A percentile compares a stretch with the other conserved stretches of the same genome.
phyloP scores from a whole-genome alignment of 768 basidiomycete species.

The Suillus americanus region DNA sequence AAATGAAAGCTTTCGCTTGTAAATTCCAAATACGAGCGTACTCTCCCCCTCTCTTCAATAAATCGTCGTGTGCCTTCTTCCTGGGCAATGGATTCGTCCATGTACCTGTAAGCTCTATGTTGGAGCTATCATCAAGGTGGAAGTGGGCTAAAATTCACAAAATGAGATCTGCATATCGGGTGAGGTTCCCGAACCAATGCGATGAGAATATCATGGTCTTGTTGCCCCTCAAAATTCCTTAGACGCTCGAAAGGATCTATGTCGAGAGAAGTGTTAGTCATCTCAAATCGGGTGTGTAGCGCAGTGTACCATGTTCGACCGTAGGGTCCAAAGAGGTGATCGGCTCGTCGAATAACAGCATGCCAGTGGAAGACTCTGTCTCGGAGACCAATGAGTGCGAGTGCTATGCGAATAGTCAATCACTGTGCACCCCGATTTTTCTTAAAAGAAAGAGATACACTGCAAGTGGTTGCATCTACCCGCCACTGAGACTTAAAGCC shows the following conservation, averaged over 20 bases:
- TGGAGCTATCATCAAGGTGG: neutral
- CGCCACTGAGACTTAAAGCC: conserved; percentile 53
- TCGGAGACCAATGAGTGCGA: conserved; percentile 54
- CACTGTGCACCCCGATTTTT: neutral
- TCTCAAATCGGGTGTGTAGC: neutral
- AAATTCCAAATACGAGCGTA: conserved; percentile 75
- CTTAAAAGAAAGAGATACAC: conserved; percentile 40
- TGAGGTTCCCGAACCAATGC: conserved; percentile 61
- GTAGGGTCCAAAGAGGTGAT: conserved; percentile 73
- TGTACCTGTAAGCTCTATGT: conserved; percentile 48
- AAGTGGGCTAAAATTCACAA: conserved; percentile 39
- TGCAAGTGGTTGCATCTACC: conserved; percentile 74
- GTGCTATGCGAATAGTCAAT: conserved; percentile 39
- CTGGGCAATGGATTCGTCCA: conserved; percentile 58
- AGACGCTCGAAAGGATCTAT: conserved; percentile 70
- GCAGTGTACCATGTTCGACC: conserved; percentile 62
- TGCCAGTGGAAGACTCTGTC: conserved; percentile 45
- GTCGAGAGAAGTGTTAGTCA: conserved; percentile 1
- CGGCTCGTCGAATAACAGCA: conserved; percentile 72
- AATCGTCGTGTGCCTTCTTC: conserved; percentile 66
- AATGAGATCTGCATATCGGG: conserved; percentile 69
- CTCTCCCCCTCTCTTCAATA: conserved; percentile 56
- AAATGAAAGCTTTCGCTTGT: conserved; percentile 71
- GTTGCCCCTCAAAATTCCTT: conserved; percentile 60
- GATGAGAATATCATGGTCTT: conserved; percentile 86